Conservation (phyloP, 495 filamentous ascomycete genomes). For the Chaetomidium leptoderma region DNA sequence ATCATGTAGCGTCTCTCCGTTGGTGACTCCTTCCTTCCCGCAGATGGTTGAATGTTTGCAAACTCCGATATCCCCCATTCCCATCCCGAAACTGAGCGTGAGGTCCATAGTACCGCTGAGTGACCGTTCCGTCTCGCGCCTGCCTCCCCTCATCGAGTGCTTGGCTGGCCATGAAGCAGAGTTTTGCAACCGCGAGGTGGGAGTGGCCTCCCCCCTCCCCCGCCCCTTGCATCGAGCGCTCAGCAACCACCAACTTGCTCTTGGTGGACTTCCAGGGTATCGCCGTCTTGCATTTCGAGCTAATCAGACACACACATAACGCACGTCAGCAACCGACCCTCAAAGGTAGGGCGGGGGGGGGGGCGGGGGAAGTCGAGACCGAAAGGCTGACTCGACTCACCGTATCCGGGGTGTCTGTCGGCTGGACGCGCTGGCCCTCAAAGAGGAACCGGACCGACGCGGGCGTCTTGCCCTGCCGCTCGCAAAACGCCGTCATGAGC, state of each 20-base stretch:
- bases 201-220: no score
- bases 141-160: neutral
- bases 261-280: conserved; percentile 96
- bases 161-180: no score
- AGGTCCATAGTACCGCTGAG: neutral
- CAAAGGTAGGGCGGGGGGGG: no score
- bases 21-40: conserved; percentile 3
- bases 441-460: conserved; percentile 92
- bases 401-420: conserved; percentile 83
- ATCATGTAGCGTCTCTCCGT: neutral
- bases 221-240: neutral
- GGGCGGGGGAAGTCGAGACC: no score
- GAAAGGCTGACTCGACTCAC: conserved; percentile 67
- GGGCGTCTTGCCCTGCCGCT: conserved; percentile 83
- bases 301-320: conserved; percentile 33
- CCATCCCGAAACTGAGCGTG: conserved; percentile 1
- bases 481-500: conserved; percentile 98
- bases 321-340: neutral
- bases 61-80: neutral
- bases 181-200: no score
- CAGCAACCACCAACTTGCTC: conserved; percentile 84
- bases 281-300: conserved; percentile 97
- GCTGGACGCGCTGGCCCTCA: conserved; percentile 85
- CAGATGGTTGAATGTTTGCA: neutral
- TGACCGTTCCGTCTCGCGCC: neutral